Percentiles rank a stretch among this genome's conserved stretches.
These are phyloP conservation scores for Magnaporthiopsis rhizophila DNA, from an alignment of 2,329 filamentous ascomycete species.

Conservation along the genomic window DNA sequence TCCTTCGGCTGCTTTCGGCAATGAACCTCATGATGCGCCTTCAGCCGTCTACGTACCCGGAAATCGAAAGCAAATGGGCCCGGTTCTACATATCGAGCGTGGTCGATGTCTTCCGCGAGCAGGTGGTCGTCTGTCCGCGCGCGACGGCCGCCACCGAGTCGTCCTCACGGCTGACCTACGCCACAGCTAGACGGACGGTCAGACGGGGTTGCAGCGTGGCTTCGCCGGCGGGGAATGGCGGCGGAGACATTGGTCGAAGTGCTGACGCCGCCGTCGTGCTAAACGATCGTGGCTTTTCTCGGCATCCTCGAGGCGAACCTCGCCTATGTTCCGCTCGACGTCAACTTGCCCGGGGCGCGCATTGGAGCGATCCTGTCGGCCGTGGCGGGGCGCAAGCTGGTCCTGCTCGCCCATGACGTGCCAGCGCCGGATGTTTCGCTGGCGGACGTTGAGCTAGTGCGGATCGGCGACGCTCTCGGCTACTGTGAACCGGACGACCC, in stretches of 20 bases:
- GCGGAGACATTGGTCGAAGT: background rate
- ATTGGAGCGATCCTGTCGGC: background rate
- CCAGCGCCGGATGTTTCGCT: background rate
- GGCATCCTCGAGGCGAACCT: constrained; percentile 48
- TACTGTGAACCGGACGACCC: too few species aligned
- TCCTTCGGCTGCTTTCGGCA: too few species aligned
- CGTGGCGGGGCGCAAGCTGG: background rate
- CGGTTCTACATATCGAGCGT: background rate
- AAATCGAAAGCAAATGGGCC: too few species aligned
- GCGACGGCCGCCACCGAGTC: constrained; percentile 21
- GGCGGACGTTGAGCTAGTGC: background rate
- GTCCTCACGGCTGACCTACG: constrained; percentile 17
- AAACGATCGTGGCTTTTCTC: constrained; percentile 49
- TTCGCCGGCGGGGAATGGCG: constrained; percentile 25
- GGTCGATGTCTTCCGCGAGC: constrained; percentile 21
- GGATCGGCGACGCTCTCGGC: background rate
- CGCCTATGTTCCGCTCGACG: constrained; percentile 53
- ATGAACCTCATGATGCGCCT: too few species aligned
- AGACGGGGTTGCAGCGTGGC: background rate
- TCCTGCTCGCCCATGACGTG: background rate
- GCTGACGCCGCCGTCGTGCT: constrained; percentile 29
- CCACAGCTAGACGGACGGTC: background rate
- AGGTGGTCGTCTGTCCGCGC: constrained; percentile 18
- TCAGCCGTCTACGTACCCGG: too few species aligned
- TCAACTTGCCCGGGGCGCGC: constrained; percentile 28